Conservation (phyloP, 2,329 filamentous ascomycete genomes). For the Penicillium sp. region DNA sequence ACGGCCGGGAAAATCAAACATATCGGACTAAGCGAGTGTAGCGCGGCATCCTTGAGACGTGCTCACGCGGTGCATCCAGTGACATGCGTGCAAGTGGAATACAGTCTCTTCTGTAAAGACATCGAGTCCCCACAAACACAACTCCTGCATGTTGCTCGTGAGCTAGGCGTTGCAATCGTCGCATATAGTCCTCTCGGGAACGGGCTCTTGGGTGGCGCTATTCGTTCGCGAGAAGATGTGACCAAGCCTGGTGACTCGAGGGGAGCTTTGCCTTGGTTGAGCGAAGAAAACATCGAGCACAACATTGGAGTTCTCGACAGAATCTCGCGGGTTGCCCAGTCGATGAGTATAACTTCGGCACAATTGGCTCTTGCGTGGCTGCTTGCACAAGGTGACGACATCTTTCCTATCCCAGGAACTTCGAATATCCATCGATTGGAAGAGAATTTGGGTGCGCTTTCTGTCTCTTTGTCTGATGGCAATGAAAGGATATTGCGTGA, state of each 20-base stretch:
- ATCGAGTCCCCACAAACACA: constrained; percentile 44
- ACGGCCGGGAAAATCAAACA: constrained; percentile 57
- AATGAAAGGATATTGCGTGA: constrained; percentile 18
- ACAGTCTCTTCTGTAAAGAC: constrained; percentile 52
- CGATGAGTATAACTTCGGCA: constrained; percentile 56
- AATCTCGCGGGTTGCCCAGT: constrained; percentile 52
- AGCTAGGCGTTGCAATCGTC: constrained; percentile 44
- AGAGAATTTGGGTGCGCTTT: constrained; percentile 41
- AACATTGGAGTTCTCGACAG: constrained; percentile 58
- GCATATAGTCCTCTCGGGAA: constrained; percentile 47
- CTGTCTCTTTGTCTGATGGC: constrained; percentile 14
- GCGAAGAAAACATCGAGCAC: constrained; percentile 55
- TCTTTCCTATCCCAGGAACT: constrained; percentile 63
- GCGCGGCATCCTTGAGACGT: constrained; percentile 52
- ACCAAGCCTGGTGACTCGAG: constrained; percentile 50
- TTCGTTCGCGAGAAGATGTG: constrained; percentile 43
- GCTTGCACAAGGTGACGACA: constrained; percentile 60
- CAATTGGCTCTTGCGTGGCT: constrained; percentile 67
- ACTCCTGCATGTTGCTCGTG: constrained; percentile 30
- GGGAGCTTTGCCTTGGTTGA: constrained; percentile 50
- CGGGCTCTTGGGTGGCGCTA: constrained; percentile 47
- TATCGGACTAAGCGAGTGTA: constrained; percentile 55
- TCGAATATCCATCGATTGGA: constrained; percentile 50
- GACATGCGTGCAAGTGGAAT: constrained; percentile 57
- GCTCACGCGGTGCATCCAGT: constrained; percentile 54